A percentile compares a stretch with the other conserved stretches of the same genome.
Evolutionary conservation across 371 early-diverging fungal species (phyloP).

Genomic region (Chytridium lagenaria): DNA sequence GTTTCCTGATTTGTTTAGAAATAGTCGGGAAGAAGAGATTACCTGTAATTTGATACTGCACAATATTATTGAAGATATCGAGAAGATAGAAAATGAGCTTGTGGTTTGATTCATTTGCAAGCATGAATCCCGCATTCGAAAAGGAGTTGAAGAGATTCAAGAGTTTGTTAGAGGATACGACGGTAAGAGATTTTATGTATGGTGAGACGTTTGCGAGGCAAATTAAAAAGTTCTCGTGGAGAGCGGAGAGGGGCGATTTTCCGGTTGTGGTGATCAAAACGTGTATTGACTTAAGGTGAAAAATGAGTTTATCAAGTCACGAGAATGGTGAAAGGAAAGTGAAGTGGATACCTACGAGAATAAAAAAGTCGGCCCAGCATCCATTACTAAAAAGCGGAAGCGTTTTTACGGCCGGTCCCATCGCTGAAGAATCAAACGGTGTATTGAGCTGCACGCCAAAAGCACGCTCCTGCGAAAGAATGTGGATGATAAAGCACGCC

Average conservation of each 20-base stretch:
- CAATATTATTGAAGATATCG: slow-evolving; percentile 78
- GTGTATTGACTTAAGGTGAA: slow-evolving; percentile 70
- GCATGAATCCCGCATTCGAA: slow-evolving; percentile 78
- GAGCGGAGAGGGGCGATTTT: slow-evolving; percentile 62
- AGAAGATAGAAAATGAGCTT: slow-evolving; percentile 72
- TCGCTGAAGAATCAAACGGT: slow-evolving; percentile 70
- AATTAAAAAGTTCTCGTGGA: slow-evolving; percentile 78
- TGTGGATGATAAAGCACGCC: slow-evolving; percentile 82
- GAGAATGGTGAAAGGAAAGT: background rate
- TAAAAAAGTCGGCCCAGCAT: slow-evolving; percentile 82
- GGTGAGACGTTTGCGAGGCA: slow-evolving; percentile 84
- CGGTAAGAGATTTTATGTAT: slow-evolving; percentile 74
- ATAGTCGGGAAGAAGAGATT: background rate
- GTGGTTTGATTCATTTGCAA: slow-evolving; percentile 80
- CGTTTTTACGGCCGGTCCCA: slow-evolving; percentile 67
- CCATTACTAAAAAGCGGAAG: slow-evolving; percentile 74
- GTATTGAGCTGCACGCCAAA: slow-evolving; percentile 81
- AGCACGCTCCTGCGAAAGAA: slow-evolving; percentile 76
- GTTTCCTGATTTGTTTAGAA: slow-evolving; percentile 60
- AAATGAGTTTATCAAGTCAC: too few species aligned
- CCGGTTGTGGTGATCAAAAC: slow-evolving; percentile 77
- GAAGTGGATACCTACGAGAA: slow-evolving; percentile 48
- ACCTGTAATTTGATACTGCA: slow-evolving; percentile 79
- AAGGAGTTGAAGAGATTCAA: slow-evolving; percentile 76
- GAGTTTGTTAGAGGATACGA: slow-evolving; percentile 74